Percentiles rank a stretch among this genome's conserved stretches.
Evolutionary conservation across 768 basidiomycete species (phyloP).

Genomic region (Mycena crocata): DNA sequence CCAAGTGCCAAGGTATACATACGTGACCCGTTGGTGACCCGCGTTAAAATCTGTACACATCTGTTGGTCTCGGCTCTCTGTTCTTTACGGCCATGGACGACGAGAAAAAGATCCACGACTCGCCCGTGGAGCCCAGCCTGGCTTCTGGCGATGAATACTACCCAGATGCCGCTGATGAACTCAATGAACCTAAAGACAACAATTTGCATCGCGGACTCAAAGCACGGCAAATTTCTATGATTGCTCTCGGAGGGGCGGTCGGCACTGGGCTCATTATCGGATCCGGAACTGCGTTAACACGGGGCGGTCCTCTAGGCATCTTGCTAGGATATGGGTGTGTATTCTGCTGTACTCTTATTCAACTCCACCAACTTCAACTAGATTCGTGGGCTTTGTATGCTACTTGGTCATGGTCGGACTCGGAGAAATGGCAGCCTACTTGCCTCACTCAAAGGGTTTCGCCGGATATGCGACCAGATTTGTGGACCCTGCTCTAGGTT

Average conservation of each 20-base stretch:
- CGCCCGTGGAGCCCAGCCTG: slow-evolving; percentile 14
- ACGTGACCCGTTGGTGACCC: no score
- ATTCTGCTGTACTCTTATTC: neutral
- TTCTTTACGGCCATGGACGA: slow-evolving; percentile 22
- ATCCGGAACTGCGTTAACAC: slow-evolving; percentile 67
- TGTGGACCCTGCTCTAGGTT: slow-evolving; percentile 74
- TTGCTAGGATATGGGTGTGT: slow-evolving; percentile 49
- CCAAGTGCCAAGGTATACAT: neutral
- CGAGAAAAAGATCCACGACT: slow-evolving; percentile 13
- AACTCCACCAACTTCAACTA: slow-evolving; percentile 17
- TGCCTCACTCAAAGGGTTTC: slow-evolving; percentile 72
- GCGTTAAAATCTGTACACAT: neutral
- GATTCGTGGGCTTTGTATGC: slow-evolving; percentile 66
- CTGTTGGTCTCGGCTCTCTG: neutral
- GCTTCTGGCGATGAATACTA: slow-evolving; percentile 35
- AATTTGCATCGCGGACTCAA: slow-evolving; percentile 62
- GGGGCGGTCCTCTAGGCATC: slow-evolving; percentile 63
- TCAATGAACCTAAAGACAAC: slow-evolving; percentile 48
- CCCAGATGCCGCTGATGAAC: slow-evolving; percentile 38
- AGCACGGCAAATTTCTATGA: slow-evolving; percentile 67
- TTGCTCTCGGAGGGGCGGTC: slow-evolving; percentile 63
- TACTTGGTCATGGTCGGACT: slow-evolving; percentile 70
- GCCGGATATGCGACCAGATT: slow-evolving; percentile 73
- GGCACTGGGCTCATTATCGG: slow-evolving; percentile 67
- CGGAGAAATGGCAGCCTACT: slow-evolving; percentile 63